Percentiles rank a stretch among this genome's conserved stretches.
These are phyloP conservation scores for Vicia sativa DNA, from an alignment of 306 rosid genomes.

Conservation along the genomic window DNA sequence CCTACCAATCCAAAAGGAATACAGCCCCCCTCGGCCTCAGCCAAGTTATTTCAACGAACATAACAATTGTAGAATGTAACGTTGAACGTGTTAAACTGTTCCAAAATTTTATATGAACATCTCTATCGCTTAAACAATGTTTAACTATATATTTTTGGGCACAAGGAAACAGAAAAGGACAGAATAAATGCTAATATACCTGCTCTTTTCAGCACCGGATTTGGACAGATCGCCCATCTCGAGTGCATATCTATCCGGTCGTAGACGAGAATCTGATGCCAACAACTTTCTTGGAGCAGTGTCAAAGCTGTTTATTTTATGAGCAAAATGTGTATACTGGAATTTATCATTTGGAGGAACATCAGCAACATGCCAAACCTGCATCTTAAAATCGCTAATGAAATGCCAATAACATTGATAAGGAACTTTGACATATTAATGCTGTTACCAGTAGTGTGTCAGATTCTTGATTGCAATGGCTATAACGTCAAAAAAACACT, in stretches of 20 bases:
- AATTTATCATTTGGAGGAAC: slow-evolving; percentile 71
- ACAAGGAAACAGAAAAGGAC: slow-evolving; percentile 14
- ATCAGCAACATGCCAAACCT: slow-evolving; percentile 93
- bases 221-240: slow-evolving; percentile 85
- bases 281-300: slow-evolving; percentile 76
- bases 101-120: slow-evolving; percentile 21
- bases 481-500: slow-evolving; percentile 11
- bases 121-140: slow-evolving; percentile 29
- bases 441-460: slow-evolving; percentile 3
- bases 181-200: slow-evolving; percentile 46
- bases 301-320: slow-evolving; percentile 83
- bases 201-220: slow-evolving; percentile 85
- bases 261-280: slow-evolving; percentile 91
- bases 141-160: neutral
- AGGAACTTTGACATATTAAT: slow-evolving; percentile 7
- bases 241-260: slow-evolving; percentile 90
- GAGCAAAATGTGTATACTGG: slow-evolving; percentile 89
- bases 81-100: slow-evolving; percentile 12
- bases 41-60: slow-evolving; percentile 13
- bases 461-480: slow-evolving; percentile 25
- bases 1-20: slow-evolving; percentile 4
- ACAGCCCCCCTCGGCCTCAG: slow-evolving; percentile 20
- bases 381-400: slow-evolving; percentile 39
- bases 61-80: slow-evolving; percentile 12
- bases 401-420: slow-evolving; percentile 30